These are phyloP conservation scores for Vachellia pachyceras DNA, from an alignment of 306 rosid species.

Conservation along the genomic window DNA sequence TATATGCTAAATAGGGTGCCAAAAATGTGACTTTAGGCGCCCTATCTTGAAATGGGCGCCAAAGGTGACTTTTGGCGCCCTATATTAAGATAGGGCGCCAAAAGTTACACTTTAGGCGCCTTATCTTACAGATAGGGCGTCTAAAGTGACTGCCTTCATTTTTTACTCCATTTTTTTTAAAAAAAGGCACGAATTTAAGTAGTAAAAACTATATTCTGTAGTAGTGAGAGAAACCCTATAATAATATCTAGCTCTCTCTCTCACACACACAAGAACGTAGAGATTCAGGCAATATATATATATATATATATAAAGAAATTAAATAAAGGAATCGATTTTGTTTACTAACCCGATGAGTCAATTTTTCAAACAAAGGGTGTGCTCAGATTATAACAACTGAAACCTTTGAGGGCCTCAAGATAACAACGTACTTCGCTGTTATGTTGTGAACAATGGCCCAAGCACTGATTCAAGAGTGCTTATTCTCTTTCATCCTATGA, in stretches of 20 bases:
- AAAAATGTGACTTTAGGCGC: too few relatives aligned
- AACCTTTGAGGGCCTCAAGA: slow-evolving; percentile 18
- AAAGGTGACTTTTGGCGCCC: too few relatives aligned
- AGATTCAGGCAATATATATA: slow-evolving; percentile 21
- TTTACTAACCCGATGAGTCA: slow-evolving; percentile 50
- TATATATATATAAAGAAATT: not conserved
- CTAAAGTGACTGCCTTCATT: too few relatives aligned
- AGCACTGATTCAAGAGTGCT: slow-evolving; percentile 14
- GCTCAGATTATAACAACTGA: slow-evolving; percentile 28
- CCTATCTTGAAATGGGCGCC: too few relatives aligned
- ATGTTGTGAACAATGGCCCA: not conserved
- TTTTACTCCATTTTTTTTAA: too few relatives aligned
- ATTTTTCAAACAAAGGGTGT: slow-evolving; percentile 36
- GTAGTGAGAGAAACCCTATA: not conserved
- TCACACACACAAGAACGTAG: slow-evolving; percentile 40
- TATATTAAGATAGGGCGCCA: too few relatives aligned
- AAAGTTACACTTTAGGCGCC: too few relatives aligned
- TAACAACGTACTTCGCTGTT: not conserved
- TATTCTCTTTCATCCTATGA: slow-evolving; percentile 36
- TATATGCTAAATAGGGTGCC: too few relatives aligned
- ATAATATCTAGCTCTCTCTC: not conserved
- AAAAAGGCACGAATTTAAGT: too few relatives aligned
- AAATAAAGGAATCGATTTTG: slow-evolving; percentile 20
- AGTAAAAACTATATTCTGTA: too few relatives aligned
- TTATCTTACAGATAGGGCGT: too few relatives aligned